Conservation (phyloP, 441 rosid species). For the Brassica balearica region DNA sequence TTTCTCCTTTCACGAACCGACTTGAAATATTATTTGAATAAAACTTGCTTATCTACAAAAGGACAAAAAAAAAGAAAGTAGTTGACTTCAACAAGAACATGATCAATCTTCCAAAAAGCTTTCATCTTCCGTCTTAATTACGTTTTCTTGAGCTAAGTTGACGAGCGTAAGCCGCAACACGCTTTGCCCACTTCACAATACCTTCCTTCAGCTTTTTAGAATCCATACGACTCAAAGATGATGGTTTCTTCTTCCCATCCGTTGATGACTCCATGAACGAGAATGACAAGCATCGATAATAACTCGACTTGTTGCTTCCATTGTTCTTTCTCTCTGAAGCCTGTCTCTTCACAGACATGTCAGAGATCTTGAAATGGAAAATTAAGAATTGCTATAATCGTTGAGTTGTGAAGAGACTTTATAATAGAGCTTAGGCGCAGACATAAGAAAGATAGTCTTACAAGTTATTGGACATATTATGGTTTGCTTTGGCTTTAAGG, state of each 20-base stretch:
- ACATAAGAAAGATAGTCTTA: conserved; percentile 37
- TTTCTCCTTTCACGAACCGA: background rate
- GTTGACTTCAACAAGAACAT: conserved; percentile 27
- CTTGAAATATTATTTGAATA: background rate
- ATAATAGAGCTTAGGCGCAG: conserved; percentile 26
- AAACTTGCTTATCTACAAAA: background rate
- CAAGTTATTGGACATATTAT: conserved; percentile 27
- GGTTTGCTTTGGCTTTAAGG: background rate
- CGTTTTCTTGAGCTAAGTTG: conserved; percentile 66
- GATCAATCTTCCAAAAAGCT: conserved; percentile 18
- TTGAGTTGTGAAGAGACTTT: conserved; percentile 10
- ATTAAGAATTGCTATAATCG: background rate
- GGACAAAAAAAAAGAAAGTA: background rate
- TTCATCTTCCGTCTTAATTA: conserved; percentile 15
- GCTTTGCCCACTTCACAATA: conserved; percentile 84
- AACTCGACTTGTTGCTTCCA: conserved; percentile 40
- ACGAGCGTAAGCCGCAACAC: conserved; percentile 76
- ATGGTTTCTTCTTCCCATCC: conserved; percentile 47
- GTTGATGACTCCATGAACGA: conserved; percentile 55
- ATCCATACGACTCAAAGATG: conserved; percentile 57
- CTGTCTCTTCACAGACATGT: conserved; percentile 43
- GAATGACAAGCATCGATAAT: conserved; percentile 48
- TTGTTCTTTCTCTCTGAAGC: conserved; percentile 35
- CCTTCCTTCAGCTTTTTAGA: conserved; percentile 71
- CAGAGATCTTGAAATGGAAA: conserved; percentile 17